A percentile compares a stretch with the other conserved stretches of the same genome.
Evolutionary conservation across 768 basidiomycete genomes (phyloP).

Genomic region (Omphalotus guepiniiformis): DNA sequence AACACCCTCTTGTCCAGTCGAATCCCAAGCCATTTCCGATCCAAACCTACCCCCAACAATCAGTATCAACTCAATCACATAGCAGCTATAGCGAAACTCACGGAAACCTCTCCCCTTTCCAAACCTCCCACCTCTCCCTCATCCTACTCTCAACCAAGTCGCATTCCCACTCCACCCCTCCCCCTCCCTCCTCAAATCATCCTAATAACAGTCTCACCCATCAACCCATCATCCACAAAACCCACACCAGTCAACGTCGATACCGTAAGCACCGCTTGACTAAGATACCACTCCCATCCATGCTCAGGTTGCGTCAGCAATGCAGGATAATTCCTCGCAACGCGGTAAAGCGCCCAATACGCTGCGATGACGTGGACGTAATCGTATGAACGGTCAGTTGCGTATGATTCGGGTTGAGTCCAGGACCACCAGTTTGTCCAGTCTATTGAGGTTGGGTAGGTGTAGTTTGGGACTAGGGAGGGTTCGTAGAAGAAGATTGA

Average conservation of each 20-base stretch:
- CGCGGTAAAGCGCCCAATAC: conserved; percentile 55
- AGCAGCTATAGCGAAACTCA: conserved; percentile 22
- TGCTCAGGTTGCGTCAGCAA: conserved; percentile 42
- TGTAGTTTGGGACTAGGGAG: conserved; percentile 37
- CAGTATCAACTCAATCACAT: background rate
- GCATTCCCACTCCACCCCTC: conserved; percentile 48
- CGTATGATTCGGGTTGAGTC: conserved; percentile 44
- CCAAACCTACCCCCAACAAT: conserved; percentile 36
- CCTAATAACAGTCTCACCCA: conserved; percentile 55
- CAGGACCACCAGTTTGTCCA: conserved; percentile 60
- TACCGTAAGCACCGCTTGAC: conserved; percentile 48
- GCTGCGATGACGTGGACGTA: conserved; percentile 45
- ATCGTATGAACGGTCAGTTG: conserved; percentile 55
- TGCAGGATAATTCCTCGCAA: conserved; percentile 51
- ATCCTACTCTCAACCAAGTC: conserved; percentile 44
- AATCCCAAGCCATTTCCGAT: conserved; percentile 56
- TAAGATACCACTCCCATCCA: conserved; percentile 55
- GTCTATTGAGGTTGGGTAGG: conserved; percentile 42
- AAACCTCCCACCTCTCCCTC: conserved; percentile 36
- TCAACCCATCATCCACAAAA: conserved; percentile 43
- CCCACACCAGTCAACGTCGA: conserved; percentile 44
- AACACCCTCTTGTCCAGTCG: conserved; percentile 55
- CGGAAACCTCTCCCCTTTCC: conserved; percentile 50
- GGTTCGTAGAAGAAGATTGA: conserved; percentile 52
- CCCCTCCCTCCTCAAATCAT: conserved; percentile 40